A percentile compares a stretch with the other conserved stretches of the same genome.
phyloP scores from a whole-genome alignment of 805 yeast species.

The Yamadazyma takamatsuzukensis region DNA sequence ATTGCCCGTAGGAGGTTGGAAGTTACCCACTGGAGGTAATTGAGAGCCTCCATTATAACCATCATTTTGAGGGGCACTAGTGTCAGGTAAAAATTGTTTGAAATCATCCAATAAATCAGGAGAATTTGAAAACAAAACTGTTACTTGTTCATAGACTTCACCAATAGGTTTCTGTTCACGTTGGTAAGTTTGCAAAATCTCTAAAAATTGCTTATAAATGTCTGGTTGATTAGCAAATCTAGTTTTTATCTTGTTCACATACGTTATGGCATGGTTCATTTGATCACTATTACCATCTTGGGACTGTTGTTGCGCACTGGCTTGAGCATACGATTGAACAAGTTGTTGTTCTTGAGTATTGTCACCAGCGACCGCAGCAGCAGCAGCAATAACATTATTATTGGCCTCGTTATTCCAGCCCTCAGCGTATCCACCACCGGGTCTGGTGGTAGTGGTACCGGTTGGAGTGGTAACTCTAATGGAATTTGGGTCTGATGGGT shows the following conservation, averaged over 20 bases:
- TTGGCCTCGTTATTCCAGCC: conserved; percentile 3
- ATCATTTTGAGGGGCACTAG: conserved; percentile 23
- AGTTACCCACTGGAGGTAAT: conserved; percentile 85
- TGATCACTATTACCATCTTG: conserved; percentile 71
- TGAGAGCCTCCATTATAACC: conserved; percentile 40
- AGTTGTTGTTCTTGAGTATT: conserved; percentile 4
- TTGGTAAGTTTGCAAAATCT: conserved; percentile 93
- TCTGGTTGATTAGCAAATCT: conserved; percentile 93
- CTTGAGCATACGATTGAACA: conserved; percentile 1
- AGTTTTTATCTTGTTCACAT: conserved; percentile 93
- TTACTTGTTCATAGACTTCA: conserved; percentile 93
- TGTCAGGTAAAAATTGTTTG: conserved; percentile 91
- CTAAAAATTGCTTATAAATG: conserved; percentile 90
- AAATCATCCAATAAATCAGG: conserved; percentile 95
- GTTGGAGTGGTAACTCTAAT: conserved; percentile 93
- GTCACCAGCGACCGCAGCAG: conserved; percentile 18
- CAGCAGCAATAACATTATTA: conserved; percentile 44
- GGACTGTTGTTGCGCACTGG: conserved; percentile 11
- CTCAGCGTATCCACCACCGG: conserved; percentile 1
- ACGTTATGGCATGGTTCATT: conserved; percentile 94
- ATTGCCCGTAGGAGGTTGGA: conserved; percentile 59
- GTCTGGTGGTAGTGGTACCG: conserved; percentile 62
- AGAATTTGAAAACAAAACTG: conserved; percentile 82
- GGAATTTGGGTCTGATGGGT: conserved; percentile 87
- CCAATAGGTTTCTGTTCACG: conserved; percentile 93